Evolutionary conservation across 2,329 filamentous ascomycete genomes (phyloP).

Genomic region (Setomelanomma holmii): DNA sequence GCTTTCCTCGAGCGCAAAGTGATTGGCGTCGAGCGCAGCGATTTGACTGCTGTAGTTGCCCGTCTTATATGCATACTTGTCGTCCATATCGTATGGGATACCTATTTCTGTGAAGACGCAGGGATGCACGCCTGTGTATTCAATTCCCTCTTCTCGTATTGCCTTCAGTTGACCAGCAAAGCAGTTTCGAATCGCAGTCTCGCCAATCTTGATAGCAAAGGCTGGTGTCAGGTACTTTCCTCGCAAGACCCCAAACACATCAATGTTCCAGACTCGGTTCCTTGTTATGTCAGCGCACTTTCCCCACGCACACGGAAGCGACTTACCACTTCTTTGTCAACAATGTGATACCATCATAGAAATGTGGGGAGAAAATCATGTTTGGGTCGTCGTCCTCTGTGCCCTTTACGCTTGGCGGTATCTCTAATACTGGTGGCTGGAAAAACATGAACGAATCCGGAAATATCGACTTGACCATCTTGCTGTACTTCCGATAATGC

Average conservation of each 20-base stretch:
- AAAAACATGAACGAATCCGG: slow-evolving; percentile 85
- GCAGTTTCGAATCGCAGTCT: slow-evolving; percentile 92
- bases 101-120: slow-evolving; percentile 94
- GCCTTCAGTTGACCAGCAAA: slow-evolving; percentile 85
- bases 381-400: slow-evolving; percentile 87
- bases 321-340: slow-evolving; percentile 92
- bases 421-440: slow-evolving; percentile 89
- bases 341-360: slow-evolving; percentile 94
- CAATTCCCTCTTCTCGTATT: slow-evolving; percentile 84
- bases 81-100: slow-evolving; percentile 98
- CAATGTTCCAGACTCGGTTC: slow-evolving; percentile 96
- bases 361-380: slow-evolving; percentile 93
- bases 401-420: slow-evolving; percentile 86
- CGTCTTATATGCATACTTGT: slow-evolving; percentile 92
- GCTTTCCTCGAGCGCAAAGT: slow-evolving; percentile 88
- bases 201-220: slow-evolving; percentile 90
- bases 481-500: slow-evolving; percentile 78
- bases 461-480: slow-evolving; percentile 77
- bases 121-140: slow-evolving; percentile 87
- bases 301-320: no score
- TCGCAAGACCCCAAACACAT: slow-evolving; percentile 89
- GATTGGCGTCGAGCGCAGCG: slow-evolving; percentile 93
- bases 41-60: slow-evolving; percentile 94
- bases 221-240: slow-evolving; percentile 88
- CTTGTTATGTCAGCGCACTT: slow-evolving; percentile 41